Percentiles rank a stretch among this genome's conserved stretches.
Conservation (phyloP, 2,329 filamentous ascomycete genomes). For the Fusarium drepaniforme region DNA sequence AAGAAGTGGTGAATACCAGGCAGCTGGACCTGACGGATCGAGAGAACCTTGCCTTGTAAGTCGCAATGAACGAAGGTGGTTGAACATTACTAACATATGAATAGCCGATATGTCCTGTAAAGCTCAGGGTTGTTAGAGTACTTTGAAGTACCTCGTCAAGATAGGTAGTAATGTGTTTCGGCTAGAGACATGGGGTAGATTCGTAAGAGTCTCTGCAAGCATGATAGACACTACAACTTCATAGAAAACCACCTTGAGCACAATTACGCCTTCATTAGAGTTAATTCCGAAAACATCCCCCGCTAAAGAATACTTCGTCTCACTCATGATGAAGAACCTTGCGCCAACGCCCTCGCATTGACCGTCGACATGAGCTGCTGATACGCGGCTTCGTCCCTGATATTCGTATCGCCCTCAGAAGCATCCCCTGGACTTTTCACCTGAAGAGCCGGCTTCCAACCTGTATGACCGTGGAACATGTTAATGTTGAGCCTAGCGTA, state of each 20-base stretch:
- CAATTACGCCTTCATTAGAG: too few species aligned
- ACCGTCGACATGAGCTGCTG: background rate
- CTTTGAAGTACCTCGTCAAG: background rate
- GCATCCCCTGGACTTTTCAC: background rate
- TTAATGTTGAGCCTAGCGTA: background rate
- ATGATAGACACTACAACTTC: background rate
- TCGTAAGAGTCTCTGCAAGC: too few species aligned
- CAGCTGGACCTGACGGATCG: conserved; percentile 1
- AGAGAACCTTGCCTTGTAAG: conserved; percentile 3
- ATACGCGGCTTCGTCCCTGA: background rate
- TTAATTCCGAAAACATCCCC: too few species aligned
- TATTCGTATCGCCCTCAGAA: background rate
- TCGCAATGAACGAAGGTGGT: background rate
- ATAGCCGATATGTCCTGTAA: background rate
- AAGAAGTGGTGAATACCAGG: background rate
- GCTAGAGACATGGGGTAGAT: background rate
- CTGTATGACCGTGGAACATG: background rate
- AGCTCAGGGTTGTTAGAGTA: too few species aligned
- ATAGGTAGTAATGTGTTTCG: background rate
- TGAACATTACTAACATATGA: background rate
- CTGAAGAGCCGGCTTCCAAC: background rate
- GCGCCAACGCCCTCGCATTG: background rate
- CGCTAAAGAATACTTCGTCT: background rate
- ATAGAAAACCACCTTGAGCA: too few species aligned
- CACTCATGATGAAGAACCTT: background rate